Percentiles rank a stretch among this genome's conserved stretches.
Conservation (phyloP, 2,329 filamentous ascomycete species). For the Scolecobasidium constrictum region DNA sequence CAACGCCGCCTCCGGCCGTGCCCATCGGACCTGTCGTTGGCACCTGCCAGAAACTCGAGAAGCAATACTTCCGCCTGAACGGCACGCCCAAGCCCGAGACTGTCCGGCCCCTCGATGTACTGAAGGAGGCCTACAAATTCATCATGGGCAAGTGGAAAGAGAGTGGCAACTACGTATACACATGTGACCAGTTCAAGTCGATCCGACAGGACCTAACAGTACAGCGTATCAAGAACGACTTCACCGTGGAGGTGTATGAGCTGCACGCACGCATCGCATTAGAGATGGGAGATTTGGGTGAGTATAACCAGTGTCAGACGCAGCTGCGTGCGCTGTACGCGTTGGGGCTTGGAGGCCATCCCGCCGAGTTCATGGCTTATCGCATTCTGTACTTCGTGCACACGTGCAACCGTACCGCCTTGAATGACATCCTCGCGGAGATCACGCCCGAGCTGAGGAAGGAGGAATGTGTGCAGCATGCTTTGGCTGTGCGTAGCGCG, state of each 20-base stretch:
- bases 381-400: constrained; percentile 99
- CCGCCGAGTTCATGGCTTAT: constrained; percentile 96
- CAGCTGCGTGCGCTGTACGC: constrained; percentile 88
- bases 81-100: constrained; percentile 78
- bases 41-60: constrained; percentile 74
- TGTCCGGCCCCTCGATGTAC: constrained; percentile 71
- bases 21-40: constrained; percentile 66
- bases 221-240: constrained; percentile 91
- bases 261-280: constrained; percentile 94
- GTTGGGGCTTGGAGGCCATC: constrained; percentile 76
- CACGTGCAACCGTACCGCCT: constrained; percentile 92
- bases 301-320: constrained; percentile 99
- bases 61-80: constrained; percentile 89
- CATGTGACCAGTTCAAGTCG: constrained; percentile 99
- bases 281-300: constrained; percentile 98
- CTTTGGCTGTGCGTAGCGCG: constrained; percentile 80
- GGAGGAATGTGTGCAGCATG: constrained; percentile 76
- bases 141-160: constrained; percentile 91
- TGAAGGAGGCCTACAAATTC: constrained; percentile 76
- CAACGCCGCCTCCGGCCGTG: not conserved
- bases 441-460: constrained; percentile 96
- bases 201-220: constrained; percentile 96
- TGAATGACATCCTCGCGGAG: constrained; percentile 98
- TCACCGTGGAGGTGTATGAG: constrained; percentile 94
- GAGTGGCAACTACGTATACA: constrained; percentile 91